Evolutionary conservation across 305 asterid species (phyloP), one percentile per base, ranked within the genome.

Genomic region (Nicotiana rustica): DNA sequence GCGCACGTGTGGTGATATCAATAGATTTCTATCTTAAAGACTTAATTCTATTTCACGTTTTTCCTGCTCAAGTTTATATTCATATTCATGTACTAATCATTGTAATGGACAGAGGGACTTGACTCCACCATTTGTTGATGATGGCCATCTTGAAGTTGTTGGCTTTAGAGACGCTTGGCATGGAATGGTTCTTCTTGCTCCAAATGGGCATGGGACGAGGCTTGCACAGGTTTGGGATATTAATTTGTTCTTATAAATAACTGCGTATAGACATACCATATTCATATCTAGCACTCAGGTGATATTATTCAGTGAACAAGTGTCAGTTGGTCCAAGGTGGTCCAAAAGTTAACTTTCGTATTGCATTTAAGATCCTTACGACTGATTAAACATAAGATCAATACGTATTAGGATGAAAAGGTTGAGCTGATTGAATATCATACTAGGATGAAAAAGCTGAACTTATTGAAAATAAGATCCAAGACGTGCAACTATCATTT

Each of bases 101-200:
- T 52, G 59, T 52, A 52, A 52, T 64, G 47, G 67, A 78, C 91
- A 94, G 97, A 90, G 95, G 85, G 94, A 91, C 90, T 86, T 96
- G 81, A 96, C 97, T 81, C 93, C 98, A 60, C 95, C 97, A 35
- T 96, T 88, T 33, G 99, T 93, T 36, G 99, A 96, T 82, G 99
- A 96, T 88, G 98, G 97, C 49, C 86, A 87, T 78, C 85, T 96
- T 59, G 99, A 96, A 88, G 87, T 96, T 77, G 99, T 96, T 80
- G 99, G 99, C 82, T 96, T 96, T 89, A 93, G 97, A 75, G 90
- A 96, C 86, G 99, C 97, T 47, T 96, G 99, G 99, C 98, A 96
- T 84, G 98, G 99, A 36, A 90, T 96, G 82, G 73, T 91, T 85
- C 87, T 96, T 87, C 85, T 86, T 71, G 82, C 96, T 84, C 98